phyloP scores from a whole-genome alignment of 1,139 yeast species.

The Geotrichum restrictum region DNA sequence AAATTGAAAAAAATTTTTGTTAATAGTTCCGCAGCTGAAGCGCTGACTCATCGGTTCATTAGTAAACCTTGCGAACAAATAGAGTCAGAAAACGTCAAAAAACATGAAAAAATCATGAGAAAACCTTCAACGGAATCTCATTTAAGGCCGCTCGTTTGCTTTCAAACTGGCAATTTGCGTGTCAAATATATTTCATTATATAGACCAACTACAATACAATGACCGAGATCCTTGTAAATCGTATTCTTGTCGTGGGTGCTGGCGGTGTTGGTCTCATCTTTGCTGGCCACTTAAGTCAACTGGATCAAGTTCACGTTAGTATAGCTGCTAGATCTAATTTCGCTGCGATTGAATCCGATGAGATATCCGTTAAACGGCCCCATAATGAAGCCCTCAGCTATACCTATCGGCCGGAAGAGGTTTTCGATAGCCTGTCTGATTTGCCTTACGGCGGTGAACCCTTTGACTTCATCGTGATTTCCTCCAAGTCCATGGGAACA shows the following conservation, averaged over 20 bases:
- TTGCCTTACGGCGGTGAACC: slow-evolving; percentile 21
- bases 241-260: slow-evolving; percentile 26
- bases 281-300: slow-evolving; percentile 19
- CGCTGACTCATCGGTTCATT: background rate
- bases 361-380: slow-evolving; percentile 16
- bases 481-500: slow-evolving; percentile 25
- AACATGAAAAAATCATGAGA: too few relatives aligned
- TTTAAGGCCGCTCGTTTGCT: too few relatives aligned
- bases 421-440: slow-evolving; percentile 16
- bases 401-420: slow-evolving; percentile 11
- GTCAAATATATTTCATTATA: background rate
- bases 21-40: background rate
- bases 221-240: background rate
- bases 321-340: slow-evolving; percentile 28
- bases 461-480: slow-evolving; percentile 27
- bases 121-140: too few relatives aligned
- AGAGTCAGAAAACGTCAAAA: too few relatives aligned
- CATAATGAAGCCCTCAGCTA: slow-evolving; percentile 6
- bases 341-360: slow-evolving; percentile 21
- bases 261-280: slow-evolving; percentile 29
- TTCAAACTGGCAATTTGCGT: background rate
- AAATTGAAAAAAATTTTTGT: background rate
- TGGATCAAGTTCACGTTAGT: slow-evolving; percentile 20
- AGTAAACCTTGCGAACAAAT: too few relatives aligned
- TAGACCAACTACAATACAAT: background rate